Base-by-base conservation (phyloP, 2,329 filamentous ascomycete genomes). In the Colletotrichum sidae region DNA sequence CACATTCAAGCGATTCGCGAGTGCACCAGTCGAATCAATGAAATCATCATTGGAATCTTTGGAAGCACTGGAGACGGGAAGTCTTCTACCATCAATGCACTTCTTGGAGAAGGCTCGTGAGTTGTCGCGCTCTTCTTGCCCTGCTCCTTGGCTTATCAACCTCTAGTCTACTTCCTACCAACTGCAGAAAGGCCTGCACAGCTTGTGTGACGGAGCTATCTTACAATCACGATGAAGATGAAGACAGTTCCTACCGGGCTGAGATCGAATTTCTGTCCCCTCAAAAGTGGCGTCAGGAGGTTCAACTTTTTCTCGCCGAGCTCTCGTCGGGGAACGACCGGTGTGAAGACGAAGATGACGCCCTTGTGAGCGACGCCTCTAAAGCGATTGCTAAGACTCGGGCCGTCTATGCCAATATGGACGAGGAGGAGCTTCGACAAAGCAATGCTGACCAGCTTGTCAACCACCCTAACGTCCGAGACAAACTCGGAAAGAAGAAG, bases 161-260 rank as follows among this genome's bases (percentile, higher is more conserved):
- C 15, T 17, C 15, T 17, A 17, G 15, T 17, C 2, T 80, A 6
- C 65, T 80, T 2, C 78, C 76, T 0, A 80, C 78, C 0, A 78
- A 72, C 57, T 86, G 86, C 70, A 85, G 89, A 81, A 77, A 85
- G 35, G 88, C 87, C 0, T 90, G 87, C 64, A 90, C 88, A 0
- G 86, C 87, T 0, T 84, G 86, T 0, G 82, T 87, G 0, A 90
- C 87, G 0, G 87, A 90, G 69, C 79, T 90, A 1, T 83, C 83
- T 0, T 89, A 81, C 74, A 90, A 90, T 55, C n/a, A 81, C 25
- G 81, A 77, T 9, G 70, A 77, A 0, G 72, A 81, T 6, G 73
- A 77, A 0, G 41, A 63, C 1, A 51, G 70, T 33, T 66, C 51
- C 0, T 90, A 89, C 68, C 75, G 77, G 2, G 87, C 85, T 0